Evolutionary conservation across 1,284 basidiomycete species (phyloP), one percentile per base, ranked within the genome.

Genomic region (Austroboletus niveus): DNA sequence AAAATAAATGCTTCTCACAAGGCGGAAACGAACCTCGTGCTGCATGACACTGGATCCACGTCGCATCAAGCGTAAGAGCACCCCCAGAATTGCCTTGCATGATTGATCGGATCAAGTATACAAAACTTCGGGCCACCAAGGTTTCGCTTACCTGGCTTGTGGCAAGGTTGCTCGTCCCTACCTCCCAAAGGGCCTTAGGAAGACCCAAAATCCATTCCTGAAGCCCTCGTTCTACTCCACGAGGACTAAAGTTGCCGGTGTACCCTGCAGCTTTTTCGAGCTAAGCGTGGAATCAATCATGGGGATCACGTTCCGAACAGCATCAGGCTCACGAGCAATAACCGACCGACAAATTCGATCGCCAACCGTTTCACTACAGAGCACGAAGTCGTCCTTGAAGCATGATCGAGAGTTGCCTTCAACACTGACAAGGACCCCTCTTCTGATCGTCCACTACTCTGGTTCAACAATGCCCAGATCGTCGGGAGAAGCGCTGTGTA

Each of bases 181-280:
- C 69, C 69, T 96, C 92, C 93, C 94, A 96, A 2, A 96, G 73
- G 8, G 78, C 79, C 65, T 83, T 85, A 0, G 92, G 91, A 36
- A 94, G 75, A 55, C 85, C 80, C 11, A 75, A 60, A 17, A 87
- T 52, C 88, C 89, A 89, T 29, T 82, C 79, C 49, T 80, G 73
- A 31, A 87, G 69, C 53, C 71, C 66, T 32, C 72, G 67, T 7
- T 63, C 67, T 31, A 61, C 52, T 45, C 64, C 60, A 20, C 61
- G 59, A 38, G 77, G 58, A 10, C 68, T 68, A 58, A 89, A 82
- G 20, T 64, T 55, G 5, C 84, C 84, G 3, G 57, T 62, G 61
- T 86, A 88, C 42, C 78, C 74, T 0, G 70, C 69, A 45, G 81
- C 80, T 34, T 75, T 79, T 46, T 83, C 80, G n/a, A 92, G 74